Evolutionary conservation across 2,329 filamentous ascomycete genomes (phyloP).

Genomic region (Orbilia oligospora): DNA sequence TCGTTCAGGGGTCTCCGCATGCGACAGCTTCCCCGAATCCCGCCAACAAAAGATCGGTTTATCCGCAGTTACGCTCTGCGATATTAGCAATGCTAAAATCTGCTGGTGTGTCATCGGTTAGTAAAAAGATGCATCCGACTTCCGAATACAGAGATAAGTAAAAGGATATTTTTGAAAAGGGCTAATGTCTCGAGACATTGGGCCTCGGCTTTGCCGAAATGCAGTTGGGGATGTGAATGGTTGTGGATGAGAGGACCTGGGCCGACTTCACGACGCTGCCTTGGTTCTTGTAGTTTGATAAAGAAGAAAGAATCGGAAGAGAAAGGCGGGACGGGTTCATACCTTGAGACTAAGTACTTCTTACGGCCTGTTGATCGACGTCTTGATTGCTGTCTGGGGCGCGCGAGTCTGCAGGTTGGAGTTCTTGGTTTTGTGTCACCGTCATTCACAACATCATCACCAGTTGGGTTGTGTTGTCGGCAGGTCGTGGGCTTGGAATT

Average conservation of each 20-base stretch:
- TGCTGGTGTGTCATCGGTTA: constrained; percentile 48
- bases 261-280: neutral
- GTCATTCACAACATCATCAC: constrained; percentile 3
- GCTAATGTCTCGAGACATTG: neutral
- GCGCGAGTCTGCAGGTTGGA: neutral
- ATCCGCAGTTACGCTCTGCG: constrained; percentile 56
- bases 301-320: constrained; percentile 16
- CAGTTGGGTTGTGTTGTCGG: neutral
- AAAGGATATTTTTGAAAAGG: neutral
- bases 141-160: constrained; percentile 14
- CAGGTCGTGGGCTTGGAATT: neutral
- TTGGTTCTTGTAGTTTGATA: neutral
- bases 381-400: constrained; percentile 39
- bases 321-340: constrained; percentile 1
- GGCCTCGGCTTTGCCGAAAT: constrained; percentile 20
- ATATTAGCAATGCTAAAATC: constrained; percentile 55
- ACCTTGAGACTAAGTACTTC: constrained; percentile 8
- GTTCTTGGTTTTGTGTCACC: constrained; percentile 21
- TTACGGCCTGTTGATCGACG: constrained; percentile 34
- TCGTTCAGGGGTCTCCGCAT: neutral
- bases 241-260: neutral
- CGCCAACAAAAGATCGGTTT: constrained; percentile 47
- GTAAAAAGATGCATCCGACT: constrained; percentile 4
- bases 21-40: constrained; percentile 19
- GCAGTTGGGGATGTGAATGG: neutral